Base-by-base conservation (phyloP, 495 filamentous ascomycete species). In the Amniculicola lignicola region DNA sequence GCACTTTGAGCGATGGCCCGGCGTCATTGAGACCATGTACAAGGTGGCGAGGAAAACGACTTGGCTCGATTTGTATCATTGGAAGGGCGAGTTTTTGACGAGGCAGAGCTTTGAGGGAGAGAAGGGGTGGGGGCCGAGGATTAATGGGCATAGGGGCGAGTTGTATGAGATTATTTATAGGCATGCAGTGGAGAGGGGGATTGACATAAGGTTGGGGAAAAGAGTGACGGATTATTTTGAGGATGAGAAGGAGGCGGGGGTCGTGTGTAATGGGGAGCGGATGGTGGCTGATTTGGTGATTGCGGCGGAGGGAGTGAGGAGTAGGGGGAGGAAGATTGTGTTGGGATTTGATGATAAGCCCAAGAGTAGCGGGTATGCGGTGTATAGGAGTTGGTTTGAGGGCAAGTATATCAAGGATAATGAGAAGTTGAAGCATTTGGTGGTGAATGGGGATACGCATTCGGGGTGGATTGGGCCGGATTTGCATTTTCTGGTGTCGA, bases 141-240 rank as follows among this genome's bases (percentile, higher is more conserved):
- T 76, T 61, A 83, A 86, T 62, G 82, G 82, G 18, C 82, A 86
- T 66, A 72, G 82, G 27, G 82, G 81, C 23, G 75, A 85, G 63
- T 73, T 86, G 57, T 81, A 86, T 66, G 70, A 74, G 65, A 76
- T 85, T 43, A 70, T 85, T 42, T 83, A 76, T 39, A 67, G 78
- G 31, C 77, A 85, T 65, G 80, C 80, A 1, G 57, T 70, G 3
- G 75, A 74, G 0, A 69, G 79, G 12, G 82, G 80, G 1, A 75
- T 86, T 44, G 68, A 81, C 19, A 78, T 84, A 48, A 69, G 75
- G 1, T 70, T 84, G 23, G 77, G 75, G 1, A 69, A 75, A 15
- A 74, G 76, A 39, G 80, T 85, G 12, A 72, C 70, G 40, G 80
- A 83, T 53, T 85, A 85, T 55, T 80, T 81, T 54, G 83, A 86